Base-by-base conservation (phyloP, 441 rosid genomes). In the Pelargonium myrrhifolium region DNA sequence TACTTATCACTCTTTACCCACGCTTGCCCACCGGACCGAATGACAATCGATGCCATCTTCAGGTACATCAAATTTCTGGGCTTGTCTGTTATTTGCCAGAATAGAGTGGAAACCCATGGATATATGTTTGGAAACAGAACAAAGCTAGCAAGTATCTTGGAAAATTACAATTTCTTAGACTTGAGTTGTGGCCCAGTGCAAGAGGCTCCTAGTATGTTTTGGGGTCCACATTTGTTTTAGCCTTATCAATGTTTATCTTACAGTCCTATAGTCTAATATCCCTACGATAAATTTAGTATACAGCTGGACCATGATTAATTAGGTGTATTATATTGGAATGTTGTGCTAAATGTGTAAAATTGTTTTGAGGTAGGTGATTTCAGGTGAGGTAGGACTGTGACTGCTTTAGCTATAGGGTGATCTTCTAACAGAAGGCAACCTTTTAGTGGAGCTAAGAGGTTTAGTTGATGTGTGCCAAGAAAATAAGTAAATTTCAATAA, bases 11-110 rank as follows among this genome's bases (percentile, higher is more conserved):
- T 43, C 91, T 92, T 65, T 94, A 94, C 71, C 99, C 98, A 65
- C 88, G 96, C 64, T 83, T 94, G 75, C 99, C 99, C 65, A 81
- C 94, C 62, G 98, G 97, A 78, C 96, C 99, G 73, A 90, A 94
- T 81, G 99, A 95, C 78, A 95, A 95, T 62, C 98, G 98, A 59
- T 95, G 98, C 89, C 99, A 95, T 82, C 98, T 95, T 74, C 99
- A 92, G 99, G 99, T 90, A 83, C 67, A 62, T 68, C 31, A 55
- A 43, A 71, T 62, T 69, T 61, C 64, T 26, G 10, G 5, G 35
- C 61, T 55, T 55, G 61, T 18, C 14, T 55, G 61, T 55, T 55
- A 2, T 39, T 11, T 26, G 63, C 14, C 18, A 12, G 63, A 60
- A 24, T 60, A 11, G 6, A 28, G 64, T 61, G 64, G 64, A 61